Conservation (phyloP, 257 asterid species). For the Eustoma russellianum region DNA sequence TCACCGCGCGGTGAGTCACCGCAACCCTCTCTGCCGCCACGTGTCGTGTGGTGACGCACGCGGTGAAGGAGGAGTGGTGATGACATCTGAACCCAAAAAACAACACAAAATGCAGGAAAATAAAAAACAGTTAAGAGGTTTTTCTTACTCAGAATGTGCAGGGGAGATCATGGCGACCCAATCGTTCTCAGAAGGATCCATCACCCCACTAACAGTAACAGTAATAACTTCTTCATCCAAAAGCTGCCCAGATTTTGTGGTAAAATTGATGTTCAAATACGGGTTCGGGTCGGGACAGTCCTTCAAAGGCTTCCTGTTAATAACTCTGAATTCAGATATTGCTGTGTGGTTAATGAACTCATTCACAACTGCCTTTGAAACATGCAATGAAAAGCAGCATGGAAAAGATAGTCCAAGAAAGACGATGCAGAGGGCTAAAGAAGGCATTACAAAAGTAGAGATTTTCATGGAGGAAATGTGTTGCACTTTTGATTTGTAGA, state of each 20-base stretch:
- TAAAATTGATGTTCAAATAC: slow-evolving; percentile 27
- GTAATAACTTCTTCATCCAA: slow-evolving; percentile 37
- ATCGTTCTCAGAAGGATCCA: slow-evolving; percentile 29
- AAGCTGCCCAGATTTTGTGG: slow-evolving; percentile 25
- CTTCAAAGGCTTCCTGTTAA: slow-evolving; percentile 34
- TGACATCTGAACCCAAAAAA: background rate
- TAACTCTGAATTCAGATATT: slow-evolving; percentile 51
- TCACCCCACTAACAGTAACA: slow-evolving; percentile 49
- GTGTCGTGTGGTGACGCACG: too few species aligned
- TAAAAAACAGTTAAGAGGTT: background rate
- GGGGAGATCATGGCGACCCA: slow-evolving; percentile 92
- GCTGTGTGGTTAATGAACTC: slow-evolving; percentile 48
- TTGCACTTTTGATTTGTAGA: too few species aligned
- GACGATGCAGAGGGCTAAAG: slow-evolving; percentile 5
- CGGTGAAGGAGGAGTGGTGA: too few species aligned
- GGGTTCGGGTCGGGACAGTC: slow-evolving; percentile 47
- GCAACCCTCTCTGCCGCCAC: too few species aligned
- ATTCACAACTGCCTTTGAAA: slow-evolving; percentile 3
- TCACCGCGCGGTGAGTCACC: too few species aligned
- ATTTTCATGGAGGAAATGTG: background rate
- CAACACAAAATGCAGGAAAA: background rate
- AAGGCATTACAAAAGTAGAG: background rate
- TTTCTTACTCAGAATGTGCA: slow-evolving; percentile 46
- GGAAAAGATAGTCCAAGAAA: background rate
- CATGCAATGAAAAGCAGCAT: slow-evolving; percentile 1